These are phyloP conservation scores for Warburgia ugandensis DNA, from an alignment of 164 flowering plant genomes.

Conservation along the genomic window DNA sequence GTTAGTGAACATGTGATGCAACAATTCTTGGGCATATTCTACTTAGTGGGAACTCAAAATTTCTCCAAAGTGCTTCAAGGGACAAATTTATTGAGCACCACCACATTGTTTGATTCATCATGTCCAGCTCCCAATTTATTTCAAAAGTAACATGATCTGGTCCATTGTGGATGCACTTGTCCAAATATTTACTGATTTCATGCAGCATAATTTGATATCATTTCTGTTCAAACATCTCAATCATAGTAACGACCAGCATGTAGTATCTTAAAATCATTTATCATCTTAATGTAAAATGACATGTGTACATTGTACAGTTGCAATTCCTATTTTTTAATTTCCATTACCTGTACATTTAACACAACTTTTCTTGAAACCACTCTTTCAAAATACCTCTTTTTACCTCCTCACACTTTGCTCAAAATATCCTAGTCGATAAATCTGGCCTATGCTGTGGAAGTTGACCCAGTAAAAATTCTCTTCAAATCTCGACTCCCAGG, in stretches of 20 bases:
- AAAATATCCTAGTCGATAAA: conserved; percentile 12
- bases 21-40: neutral
- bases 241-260: conserved; percentile 13
- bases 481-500: conserved; percentile 13
- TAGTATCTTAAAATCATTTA: neutral
- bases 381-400: conserved; percentile 4
- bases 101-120: conserved; percentile 15
- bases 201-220: conserved; percentile 17
- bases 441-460: conserved; percentile 15
- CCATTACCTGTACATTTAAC: conserved; percentile 11
- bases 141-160: conserved; percentile 2
- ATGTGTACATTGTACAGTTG: conserved; percentile 23
- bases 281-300: neutral
- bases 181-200: conserved; percentile 8
- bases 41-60: neutral
- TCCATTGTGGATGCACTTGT: conserved; percentile 17
- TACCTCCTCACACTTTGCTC: conserved; percentile 10
- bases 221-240: conserved; percentile 7
- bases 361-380: conserved; percentile 7
- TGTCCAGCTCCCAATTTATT: neutral
- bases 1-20: neutral
- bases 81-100: conserved; percentile 9
- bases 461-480: neutral
- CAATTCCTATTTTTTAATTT: conserved; percentile 18
- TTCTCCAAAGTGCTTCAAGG: conserved; percentile 7